Evolutionary conservation across 1,284 basidiomycete species (phyloP).

Genomic region (Rhodotorula sp.): DNA sequence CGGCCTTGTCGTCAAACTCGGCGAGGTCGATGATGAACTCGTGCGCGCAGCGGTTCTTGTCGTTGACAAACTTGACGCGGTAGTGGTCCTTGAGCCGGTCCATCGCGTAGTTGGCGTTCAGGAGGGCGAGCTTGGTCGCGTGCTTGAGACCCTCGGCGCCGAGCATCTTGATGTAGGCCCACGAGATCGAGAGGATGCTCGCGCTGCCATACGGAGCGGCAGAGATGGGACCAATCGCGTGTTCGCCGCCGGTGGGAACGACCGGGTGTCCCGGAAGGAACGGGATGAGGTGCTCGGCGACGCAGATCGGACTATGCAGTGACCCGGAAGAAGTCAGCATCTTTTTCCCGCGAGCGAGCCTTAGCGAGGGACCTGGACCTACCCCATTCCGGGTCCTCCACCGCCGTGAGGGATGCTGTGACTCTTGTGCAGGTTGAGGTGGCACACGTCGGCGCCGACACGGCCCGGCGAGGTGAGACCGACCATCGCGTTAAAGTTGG

Average conservation of each 20-base stretch:
- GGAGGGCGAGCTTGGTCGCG: slow-evolving; percentile 79
- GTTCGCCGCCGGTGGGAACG: slow-evolving; percentile 65
- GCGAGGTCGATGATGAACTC: slow-evolving; percentile 92
- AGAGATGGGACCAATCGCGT: slow-evolving; percentile 82
- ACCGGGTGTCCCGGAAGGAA: slow-evolving; percentile 93
- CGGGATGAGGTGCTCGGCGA: slow-evolving; percentile 85
- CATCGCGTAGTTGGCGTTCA: slow-evolving; percentile 98
- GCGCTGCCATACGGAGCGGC: slow-evolving; percentile 93
- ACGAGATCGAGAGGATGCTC: slow-evolving; percentile 93
- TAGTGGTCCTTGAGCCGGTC: slow-evolving; percentile 81
- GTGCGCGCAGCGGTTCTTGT: slow-evolving; percentile 87
- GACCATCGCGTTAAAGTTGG: slow-evolving; percentile 94
- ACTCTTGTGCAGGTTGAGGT: slow-evolving; percentile 96
- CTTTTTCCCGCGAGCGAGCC: not conserved
- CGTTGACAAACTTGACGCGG: slow-evolving; percentile 84
- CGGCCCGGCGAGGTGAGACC: slow-evolving; percentile 92
- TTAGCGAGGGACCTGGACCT: slow-evolving; percentile 41
- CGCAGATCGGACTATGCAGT: slow-evolving; percentile 78
- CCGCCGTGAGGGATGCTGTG: slow-evolving; percentile 96
- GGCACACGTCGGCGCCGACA: slow-evolving; percentile 96
- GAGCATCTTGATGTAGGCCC: slow-evolving; percentile 74
- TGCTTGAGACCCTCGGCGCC: slow-evolving; percentile 83
- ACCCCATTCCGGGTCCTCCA: slow-evolving; percentile 92
- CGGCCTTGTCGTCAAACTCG: slow-evolving; percentile 85
- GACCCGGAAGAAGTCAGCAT: slow-evolving; percentile 14